phyloP scores from a whole-genome alignment of 192 early-diverging fungal genomes.

The Rhizophagus clarus region DNA sequence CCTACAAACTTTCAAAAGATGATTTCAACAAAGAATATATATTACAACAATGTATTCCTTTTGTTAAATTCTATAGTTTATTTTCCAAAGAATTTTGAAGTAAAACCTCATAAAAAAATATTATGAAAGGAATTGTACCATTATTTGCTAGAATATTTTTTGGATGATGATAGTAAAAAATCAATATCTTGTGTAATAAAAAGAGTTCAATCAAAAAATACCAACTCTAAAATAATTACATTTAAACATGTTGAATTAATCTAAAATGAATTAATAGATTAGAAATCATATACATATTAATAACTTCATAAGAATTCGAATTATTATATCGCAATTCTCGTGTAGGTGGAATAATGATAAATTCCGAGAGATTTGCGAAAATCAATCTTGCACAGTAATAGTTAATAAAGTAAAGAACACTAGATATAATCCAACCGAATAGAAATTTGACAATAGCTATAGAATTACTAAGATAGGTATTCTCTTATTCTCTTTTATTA shows the following conservation, averaged over 20 bases:
- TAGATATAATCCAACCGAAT: constrained; percentile 16
- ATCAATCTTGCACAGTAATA: background rate
- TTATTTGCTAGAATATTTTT: background rate
- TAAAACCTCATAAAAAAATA: background rate
- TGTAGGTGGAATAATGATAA: too few relatives aligned
- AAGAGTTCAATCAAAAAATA: too few relatives aligned
- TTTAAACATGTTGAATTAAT: background rate
- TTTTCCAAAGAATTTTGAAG: background rate
- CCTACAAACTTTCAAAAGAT: background rate
- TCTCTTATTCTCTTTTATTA: background rate
- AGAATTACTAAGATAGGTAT: background rate
- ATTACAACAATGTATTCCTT: background rate
- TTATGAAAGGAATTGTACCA: background rate
- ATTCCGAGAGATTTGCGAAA: background rate
- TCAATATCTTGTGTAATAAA: too few relatives aligned
- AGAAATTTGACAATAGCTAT: background rate
- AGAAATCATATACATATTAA: background rate
- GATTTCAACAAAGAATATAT: background rate
- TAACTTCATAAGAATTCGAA: background rate
- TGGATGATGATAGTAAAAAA: too few relatives aligned
- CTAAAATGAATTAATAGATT: background rate
- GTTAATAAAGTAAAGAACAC: background rate
- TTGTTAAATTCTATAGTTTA: background rate
- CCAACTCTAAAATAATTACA: background rate
- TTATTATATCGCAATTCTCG: background rate